Base-by-base conservation (phyloP, 2,329 filamentous ascomycete species). In the Diaporthe australafricana region DNA sequence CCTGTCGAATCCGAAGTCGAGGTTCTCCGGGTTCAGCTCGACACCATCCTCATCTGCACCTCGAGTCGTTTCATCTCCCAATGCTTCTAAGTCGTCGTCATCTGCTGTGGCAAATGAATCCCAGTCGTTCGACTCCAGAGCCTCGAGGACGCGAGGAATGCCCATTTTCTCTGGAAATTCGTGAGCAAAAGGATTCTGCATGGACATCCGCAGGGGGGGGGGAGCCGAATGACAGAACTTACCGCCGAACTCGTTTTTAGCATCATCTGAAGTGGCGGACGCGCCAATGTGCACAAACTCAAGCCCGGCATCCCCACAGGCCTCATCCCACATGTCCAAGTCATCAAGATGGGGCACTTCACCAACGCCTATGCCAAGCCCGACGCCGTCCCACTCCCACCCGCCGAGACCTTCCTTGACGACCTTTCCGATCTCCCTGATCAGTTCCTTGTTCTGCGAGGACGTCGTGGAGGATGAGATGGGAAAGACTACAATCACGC, bases 91-190 rank as follows among this genome's bases (percentile, higher is more conserved):
- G 20, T 81, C 79, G 70, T 83, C 78, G 25, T 81, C 77, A 11
- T 75, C 78, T 20, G 75, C 78, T 8, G 60, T 75, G 11, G 75
- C 67, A 27, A 62, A 35, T 67, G 82, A 80, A 2, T 83, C 84
- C 91, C 91, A 93, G 79, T 92, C 90, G 77, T 92, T 93, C 20
- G 90, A 84, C 77, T 92, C 87, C 17, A 93, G 80, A 0, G 90
- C 91, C 77, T 93, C 90, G 11, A 84, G 83, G 2, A 89, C 84
- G 12, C 91, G 85, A 1, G 87, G 83, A 47, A 92, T 84, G 20
- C 90, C 90, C 40, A 84, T 86, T 72, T 87, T 87, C 79, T 92
- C 90, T 89, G 72, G 1, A 12, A 17, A 42, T 16, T 2, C 20
- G 62, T 57, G 14, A 65, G 68, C 20, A 62, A 38, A 14, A 20